phyloP scores from a whole-genome alignment of 1,139 yeast species.

The Yamadazyma taylorii region DNA sequence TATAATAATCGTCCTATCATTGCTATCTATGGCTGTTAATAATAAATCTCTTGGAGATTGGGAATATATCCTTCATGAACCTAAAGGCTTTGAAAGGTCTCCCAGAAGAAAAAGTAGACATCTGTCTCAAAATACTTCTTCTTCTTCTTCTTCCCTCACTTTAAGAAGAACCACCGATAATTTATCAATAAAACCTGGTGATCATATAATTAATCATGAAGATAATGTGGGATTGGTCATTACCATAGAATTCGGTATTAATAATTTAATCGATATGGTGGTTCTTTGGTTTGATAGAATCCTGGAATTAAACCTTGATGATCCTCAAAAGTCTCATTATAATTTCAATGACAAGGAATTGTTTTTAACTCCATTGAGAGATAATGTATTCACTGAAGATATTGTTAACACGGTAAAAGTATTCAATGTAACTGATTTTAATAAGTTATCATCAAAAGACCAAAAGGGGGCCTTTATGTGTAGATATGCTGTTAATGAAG shows the following conservation, averaged over 20 bases:
- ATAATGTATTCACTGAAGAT: constrained; percentile 28
- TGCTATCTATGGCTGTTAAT: neutral
- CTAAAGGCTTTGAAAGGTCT: neutral
- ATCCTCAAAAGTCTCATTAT: neutral
- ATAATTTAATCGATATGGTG: constrained; percentile 35
- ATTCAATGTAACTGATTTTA: neutral
- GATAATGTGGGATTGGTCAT: constrained; percentile 33
- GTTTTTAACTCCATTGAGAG: constrained; percentile 40
- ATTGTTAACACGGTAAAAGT: constrained; percentile 4
- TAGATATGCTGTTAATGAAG: constrained; percentile 37
- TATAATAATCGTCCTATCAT: too few species aligned
- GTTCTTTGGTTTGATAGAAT: constrained; percentile 36
- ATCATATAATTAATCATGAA: constrained; percentile 30
- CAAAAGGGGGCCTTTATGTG: constrained; percentile 28
- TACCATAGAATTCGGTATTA: constrained; percentile 42
- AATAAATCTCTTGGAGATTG: neutral
- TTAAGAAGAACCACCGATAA: constrained; percentile 35
- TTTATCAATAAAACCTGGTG: constrained; percentile 41
- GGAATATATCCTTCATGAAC: neutral
- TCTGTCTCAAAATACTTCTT: constrained; percentile 8
- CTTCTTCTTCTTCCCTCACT: constrained; percentile 6
- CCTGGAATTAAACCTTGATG: neutral
- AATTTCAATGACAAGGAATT: constrained; percentile 30
- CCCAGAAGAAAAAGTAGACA: constrained; percentile 19
- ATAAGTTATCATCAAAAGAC: neutral